Conservation (phyloP, 129 eudicot genomes). For the Daucus carota region DNA sequence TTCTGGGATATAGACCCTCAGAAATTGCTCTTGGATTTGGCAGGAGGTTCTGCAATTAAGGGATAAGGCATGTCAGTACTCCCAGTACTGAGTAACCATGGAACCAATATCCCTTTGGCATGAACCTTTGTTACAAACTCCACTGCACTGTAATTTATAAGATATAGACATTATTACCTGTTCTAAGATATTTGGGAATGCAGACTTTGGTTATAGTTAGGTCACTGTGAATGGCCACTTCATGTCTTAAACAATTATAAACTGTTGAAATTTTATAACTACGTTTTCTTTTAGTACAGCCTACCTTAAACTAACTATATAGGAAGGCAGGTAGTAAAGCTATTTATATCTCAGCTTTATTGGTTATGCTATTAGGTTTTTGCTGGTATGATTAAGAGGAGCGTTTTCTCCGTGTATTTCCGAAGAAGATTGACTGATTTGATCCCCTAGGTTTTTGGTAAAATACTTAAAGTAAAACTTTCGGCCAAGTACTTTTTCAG, state of each 20-base stretch:
- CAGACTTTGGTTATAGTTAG: neutral
- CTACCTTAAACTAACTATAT: neutral
- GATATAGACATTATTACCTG: neutral
- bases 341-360: neutral
- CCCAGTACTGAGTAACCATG: neutral
- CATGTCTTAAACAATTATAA: neutral
- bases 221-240: neutral
- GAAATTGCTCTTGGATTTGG: neutral
- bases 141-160: neutral
- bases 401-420: neutral
- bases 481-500: neutral
- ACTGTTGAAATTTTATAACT: neutral
- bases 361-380: neutral
- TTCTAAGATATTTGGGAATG: neutral
- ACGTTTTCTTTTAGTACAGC: neutral
- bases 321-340: neutral
- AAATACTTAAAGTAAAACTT: neutral
- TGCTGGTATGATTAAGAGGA: neutral
- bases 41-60: neutral
- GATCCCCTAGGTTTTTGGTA: neutral
- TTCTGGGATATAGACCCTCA: neutral
- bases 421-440: neutral
- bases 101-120: neutral
- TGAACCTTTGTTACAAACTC: neutral
- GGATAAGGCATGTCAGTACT: neutral